These are phyloP conservation scores for Aureobasidium sp. DNA, from an alignment of 2,329 filamentous ascomycete species.

Conservation along the genomic window DNA sequence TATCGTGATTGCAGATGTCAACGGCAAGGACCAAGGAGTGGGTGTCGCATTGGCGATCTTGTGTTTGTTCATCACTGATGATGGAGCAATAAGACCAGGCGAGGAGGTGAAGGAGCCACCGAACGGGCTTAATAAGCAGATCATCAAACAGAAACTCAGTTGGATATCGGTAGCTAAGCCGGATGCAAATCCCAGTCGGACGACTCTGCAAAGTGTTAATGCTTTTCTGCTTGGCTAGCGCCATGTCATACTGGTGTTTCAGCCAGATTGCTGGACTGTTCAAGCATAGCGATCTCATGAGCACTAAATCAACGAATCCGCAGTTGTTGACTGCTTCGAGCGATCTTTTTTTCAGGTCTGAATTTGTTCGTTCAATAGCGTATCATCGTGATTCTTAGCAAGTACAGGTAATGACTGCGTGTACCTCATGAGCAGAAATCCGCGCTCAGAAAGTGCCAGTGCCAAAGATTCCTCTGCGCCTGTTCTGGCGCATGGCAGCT, in stretches of 20 bases:
- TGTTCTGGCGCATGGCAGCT: conserved; percentile 15
- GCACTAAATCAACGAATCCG: not conserved
- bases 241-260: not conserved
- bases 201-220: conserved; percentile 86
- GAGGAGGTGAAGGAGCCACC: not conserved
- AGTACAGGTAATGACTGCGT: not conserved
- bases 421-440: not conserved
- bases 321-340: not conserved
- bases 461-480: conserved; percentile 18
- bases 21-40: conserved; percentile 71
- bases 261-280: too few relatives aligned
- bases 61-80: conserved; percentile 62
- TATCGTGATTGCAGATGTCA: conserved; percentile 34
- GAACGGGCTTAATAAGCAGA: conserved; percentile 44
- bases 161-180: conserved; percentile 73
- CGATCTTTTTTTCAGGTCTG: not conserved
- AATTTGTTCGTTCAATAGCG: not conserved
- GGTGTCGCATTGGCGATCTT: conserved; percentile 67
- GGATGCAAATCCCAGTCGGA: conserved; percentile 71
- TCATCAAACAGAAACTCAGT: conserved; percentile 70
- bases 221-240: conserved; percentile 59
- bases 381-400: not conserved
- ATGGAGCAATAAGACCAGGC: conserved; percentile 37
- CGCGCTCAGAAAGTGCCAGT: conserved; percentile 15
- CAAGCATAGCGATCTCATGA: not conserved